Conservation (phyloP, 306 rosid genomes). For the Erythrophleum fordii region DNA sequence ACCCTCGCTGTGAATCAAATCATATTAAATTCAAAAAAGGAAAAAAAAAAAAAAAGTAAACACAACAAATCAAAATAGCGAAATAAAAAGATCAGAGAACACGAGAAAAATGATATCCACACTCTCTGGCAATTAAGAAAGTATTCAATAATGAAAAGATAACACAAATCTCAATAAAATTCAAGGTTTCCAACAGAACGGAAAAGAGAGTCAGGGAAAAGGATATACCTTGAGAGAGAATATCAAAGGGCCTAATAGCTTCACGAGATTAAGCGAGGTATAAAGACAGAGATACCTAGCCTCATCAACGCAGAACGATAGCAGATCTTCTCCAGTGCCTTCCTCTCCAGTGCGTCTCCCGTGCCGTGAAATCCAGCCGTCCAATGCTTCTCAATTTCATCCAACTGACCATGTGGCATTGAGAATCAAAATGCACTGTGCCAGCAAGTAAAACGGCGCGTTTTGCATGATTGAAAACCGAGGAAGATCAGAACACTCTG, state of each 20-base stretch:
- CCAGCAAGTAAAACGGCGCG: too few species aligned
- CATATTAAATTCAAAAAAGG: neutral
- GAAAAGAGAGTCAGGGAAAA: neutral
- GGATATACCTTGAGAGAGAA: neutral
- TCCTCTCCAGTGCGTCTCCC: too few species aligned
- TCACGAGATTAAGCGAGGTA: neutral
- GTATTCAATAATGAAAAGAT: neutral
- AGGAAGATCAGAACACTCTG: too few species aligned
- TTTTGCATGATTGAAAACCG: too few species aligned
- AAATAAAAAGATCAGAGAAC: neutral
- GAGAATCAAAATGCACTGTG: too few species aligned
- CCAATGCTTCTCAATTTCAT: too few species aligned
- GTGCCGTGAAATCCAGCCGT: too few species aligned
- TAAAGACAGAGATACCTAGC: neutral
- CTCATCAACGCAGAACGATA: neutral
- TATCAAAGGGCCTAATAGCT: neutral
- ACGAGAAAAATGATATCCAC: neutral
- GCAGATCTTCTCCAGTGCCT: too few species aligned
- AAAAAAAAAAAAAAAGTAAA: neutral
- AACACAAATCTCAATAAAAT: neutral
- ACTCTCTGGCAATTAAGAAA: neutral
- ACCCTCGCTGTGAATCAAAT: neutral
- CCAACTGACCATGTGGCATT: too few species aligned
- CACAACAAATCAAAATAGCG: too few species aligned
- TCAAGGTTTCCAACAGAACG: neutral